Base-by-base conservation (phyloP, 495 filamentous ascomycete species). In the Trichoderma asperelloides region DNA sequence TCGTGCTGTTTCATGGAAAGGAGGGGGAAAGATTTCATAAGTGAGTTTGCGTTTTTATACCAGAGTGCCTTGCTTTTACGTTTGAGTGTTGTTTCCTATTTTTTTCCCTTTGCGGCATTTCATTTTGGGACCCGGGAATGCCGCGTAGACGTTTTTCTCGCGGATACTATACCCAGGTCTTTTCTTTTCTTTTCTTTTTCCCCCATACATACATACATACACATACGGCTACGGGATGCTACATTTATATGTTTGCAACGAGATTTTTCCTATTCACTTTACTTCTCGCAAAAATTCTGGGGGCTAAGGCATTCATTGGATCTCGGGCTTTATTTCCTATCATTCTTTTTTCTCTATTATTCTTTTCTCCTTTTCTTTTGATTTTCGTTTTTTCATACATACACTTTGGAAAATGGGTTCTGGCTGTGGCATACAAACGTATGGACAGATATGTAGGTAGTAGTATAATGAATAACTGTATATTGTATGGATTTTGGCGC, bases 381-480 rank as follows among this genome's bases (percentile, higher is more conserved):
- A 3, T 3, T 37, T 16, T n/a, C 16, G 30, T 27, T 21, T 37
- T 64, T 21, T 28, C 28, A n/a, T 64, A 2, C 25, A 64, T 28
- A 25, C 41, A 65, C 12, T 60, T 27, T 9, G 55, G 55, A 60
- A 60, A 60, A 60, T 23, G 55, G 55, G 55, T 21, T 60, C 23
- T 12, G 55, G 25, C 55, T 60, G 55, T 60, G 23, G 8, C 8
- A 21, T 55, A 55, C 49, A 55, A n/a, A 23, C 55, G n/a, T 60
- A 60, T 25, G n/a, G 55, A 25, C 55, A 60, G 28, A 60, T 9
- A 33, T 60, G 55, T 60, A 60, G 23, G 55, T 30, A 30, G 27
- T 60, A 25, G 27, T 60, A 25, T 60, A 30, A 60, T 60, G 55
- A 60, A 60, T 60, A 18, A 60, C 55, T 60, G 55, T 60, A 60